Base-by-base conservation (phyloP, 768 basidiomycete species). In the Podaxis carcinomalis region DNA sequence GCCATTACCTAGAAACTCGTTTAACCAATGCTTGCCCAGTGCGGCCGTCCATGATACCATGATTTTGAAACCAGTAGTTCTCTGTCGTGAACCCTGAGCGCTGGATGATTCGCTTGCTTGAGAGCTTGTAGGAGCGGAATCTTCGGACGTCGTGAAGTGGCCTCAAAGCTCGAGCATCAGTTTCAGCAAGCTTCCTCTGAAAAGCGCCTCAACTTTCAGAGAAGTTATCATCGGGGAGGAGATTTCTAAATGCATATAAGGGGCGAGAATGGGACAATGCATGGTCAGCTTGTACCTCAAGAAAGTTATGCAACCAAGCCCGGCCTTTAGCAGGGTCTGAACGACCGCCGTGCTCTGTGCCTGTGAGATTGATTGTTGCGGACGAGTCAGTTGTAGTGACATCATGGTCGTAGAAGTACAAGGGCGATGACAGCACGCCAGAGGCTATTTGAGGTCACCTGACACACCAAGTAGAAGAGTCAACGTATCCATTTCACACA, bases 151-250 rank as follows among this genome's bases (percentile, higher is more conserved):
- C 3, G 83, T 83, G 59, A 88, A 80, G 68, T 86, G 78, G 64
- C 81, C 87, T 86, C 44, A 53, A 56, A 25, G 51, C 36, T 50
- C 51, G 56, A 61, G 27, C n/a, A 51, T 59, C 11, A 61, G 28
- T 13, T 50, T 56, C 7, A 64, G 27, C 5, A 52, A 42, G 11
- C 39, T 36, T 3, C 19, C 37, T 27, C 19, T 39, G n/a, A 39
- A 46, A 39, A 32, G 40, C 25, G 25, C 47, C 44, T 19, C 57
- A 51, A 88, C 90, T 85, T 70, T 85, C 81, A 10, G 80, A 79
- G 67, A 92, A 93, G 68, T 92, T 92, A 57, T 92, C 91, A 44
- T 85, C 84, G 5, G 91, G 91, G 7, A 93, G 78, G 7, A 93
- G 71, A 66, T 90, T 87, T 68, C 90, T 92, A 53, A 10, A 23